Base-by-base conservation (phyloP, 768 basidiomycete genomes). In the Leccinum olivaceopallidum region DNA sequence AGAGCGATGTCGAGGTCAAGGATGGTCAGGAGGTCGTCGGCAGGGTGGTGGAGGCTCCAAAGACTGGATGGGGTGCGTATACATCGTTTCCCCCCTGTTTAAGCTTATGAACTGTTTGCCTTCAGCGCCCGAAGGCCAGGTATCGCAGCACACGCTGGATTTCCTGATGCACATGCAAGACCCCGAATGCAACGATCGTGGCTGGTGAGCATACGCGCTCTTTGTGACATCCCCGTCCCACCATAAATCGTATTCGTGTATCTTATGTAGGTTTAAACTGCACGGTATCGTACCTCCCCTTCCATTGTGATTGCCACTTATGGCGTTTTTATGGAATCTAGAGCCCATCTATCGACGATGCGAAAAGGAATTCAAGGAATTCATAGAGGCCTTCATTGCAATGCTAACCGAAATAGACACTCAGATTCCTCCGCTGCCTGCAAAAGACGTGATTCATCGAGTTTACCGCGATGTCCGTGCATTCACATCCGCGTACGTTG, bases 361-460 rank as follows among this genome's bases (percentile, higher is more conserved):
- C 1, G 94, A 96, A 72, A 84, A 87, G 65, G 93, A 98, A 73
- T 98, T 92, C 89, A 90, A 89, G 69, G 83, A 80, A 39, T 98
- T 96, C 67, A 77, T 95, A 20, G 87, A 89, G 47, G 76, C 76
- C 0, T 85, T 95, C 69, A 89, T 89, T 2, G 78, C 84, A 12
- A 73, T 84, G 30, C 78, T 96, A 16, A 78, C 81, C 28, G 87
- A 87, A 50, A 86, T 85, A 1, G 96, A 99, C 71, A 76, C 84
- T 18, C 85, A 97, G 67, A 83, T 98, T 0, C 96, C 97, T 0
- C 86, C 84, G 8, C 78, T 98, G 2, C 97, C 97, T 0, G 85
- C 92, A 0, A 95, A 94, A 68, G 96, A 99, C 66, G 82, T 96
- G 24, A 86, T 92, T 58, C 92, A 98, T 73, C 81, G 96, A 16